These are phyloP conservation scores for Myrmaecium sp. DNA, from an alignment of 2,329 filamentous ascomycete species.

Conservation along the genomic window DNA sequence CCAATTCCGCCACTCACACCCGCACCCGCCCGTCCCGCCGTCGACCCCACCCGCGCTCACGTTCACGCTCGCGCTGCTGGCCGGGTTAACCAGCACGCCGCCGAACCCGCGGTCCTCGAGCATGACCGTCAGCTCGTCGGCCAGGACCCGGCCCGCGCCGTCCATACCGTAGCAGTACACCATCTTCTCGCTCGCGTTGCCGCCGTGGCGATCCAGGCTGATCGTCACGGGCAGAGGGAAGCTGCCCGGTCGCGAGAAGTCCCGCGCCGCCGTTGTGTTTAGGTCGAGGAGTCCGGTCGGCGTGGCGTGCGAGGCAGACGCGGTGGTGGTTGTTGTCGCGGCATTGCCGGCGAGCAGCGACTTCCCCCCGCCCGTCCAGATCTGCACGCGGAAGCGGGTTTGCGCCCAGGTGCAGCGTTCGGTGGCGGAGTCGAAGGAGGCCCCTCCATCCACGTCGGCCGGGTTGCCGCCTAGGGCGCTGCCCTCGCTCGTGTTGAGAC, in stretches of 20 bases:
- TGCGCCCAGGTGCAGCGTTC: conserved; percentile 41
- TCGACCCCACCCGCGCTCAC: conserved; percentile 30
- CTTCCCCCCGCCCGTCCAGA: conserved; percentile 37
- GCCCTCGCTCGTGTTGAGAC: conserved; percentile 30
- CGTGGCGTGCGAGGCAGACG: conserved; percentile 14
- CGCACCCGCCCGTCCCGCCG: conserved; percentile 42
- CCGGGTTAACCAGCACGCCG: conserved; percentile 34
- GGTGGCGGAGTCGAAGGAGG: conserved; percentile 26
- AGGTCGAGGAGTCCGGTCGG: too few relatives aligned
- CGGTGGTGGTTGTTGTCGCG: conserved; percentile 7
- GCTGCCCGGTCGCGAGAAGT: conserved; percentile 35
- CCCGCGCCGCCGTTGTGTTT: conserved; percentile 20
- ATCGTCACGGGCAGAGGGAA: conserved; percentile 46
- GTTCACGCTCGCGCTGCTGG: conserved; percentile 21
- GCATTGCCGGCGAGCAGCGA: conserved; percentile 11
- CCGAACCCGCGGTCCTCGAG: conserved; percentile 35
- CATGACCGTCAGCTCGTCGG: conserved; percentile 28
- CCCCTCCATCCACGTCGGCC: conserved; percentile 34
- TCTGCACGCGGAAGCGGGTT: conserved; percentile 43
- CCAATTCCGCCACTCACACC: conserved; percentile 44
- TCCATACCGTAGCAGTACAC: conserved; percentile 44
- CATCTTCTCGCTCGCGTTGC: conserved; percentile 34
- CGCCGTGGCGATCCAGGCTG: conserved; percentile 43
- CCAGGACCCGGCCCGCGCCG: conserved; percentile 27
- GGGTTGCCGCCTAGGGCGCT: conserved; percentile 21